Conservation (phyloP, 2,329 filamentous ascomycete species). For the Drechslerella coelobrocha region DNA sequence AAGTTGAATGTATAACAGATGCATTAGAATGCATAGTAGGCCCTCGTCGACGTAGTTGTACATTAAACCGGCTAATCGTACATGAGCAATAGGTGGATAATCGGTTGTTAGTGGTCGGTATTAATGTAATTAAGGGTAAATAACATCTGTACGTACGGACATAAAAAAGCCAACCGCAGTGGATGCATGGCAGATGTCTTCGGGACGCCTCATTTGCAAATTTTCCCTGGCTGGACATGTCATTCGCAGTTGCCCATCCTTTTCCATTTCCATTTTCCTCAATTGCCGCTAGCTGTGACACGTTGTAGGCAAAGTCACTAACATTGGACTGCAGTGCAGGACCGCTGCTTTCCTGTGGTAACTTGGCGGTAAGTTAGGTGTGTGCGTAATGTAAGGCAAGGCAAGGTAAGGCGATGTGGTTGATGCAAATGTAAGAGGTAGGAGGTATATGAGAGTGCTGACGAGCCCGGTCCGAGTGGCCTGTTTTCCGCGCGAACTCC, state of each 20-base stretch:
- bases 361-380: too few relatives aligned
- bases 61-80: not conserved
- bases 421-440: too few relatives aligned
- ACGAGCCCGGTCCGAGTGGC: too few relatives aligned
- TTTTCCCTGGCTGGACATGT: not conserved
- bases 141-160: not conserved
- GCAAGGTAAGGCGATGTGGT: too few relatives aligned
- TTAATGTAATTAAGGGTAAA: not conserved
- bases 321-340: too few relatives aligned
- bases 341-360: too few relatives aligned
- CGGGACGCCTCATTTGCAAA: not conserved
- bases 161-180: conserved; percentile 10
- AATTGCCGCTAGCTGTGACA: not conserved
- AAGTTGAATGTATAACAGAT: not conserved
- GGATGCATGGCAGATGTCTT: conserved; percentile 1
- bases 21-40: not conserved
- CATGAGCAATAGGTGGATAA: not conserved
- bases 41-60: not conserved
- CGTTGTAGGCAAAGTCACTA: not conserved
- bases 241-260: conserved; percentile 1
- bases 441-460: too few relatives aligned
- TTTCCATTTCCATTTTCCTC: too few relatives aligned
- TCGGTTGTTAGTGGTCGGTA: not conserved
- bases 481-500: too few relatives aligned
- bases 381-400: too few relatives aligned